Conservation (phyloP, 768 basidiomycete species). For the Tulasnella sp. region DNA sequence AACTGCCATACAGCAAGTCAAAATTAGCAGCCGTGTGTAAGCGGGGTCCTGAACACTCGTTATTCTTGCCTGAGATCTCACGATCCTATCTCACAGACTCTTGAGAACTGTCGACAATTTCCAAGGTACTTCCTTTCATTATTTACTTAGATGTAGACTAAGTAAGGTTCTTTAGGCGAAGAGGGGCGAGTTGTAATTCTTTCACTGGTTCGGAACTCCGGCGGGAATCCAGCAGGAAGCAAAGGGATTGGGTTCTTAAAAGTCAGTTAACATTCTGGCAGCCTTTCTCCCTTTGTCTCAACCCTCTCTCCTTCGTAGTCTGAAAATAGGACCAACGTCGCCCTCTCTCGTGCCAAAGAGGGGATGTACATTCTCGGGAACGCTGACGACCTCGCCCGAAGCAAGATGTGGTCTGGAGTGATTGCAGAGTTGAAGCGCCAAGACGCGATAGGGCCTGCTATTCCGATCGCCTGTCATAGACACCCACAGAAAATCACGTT, state of each 20-base stretch:
- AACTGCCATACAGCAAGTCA: slow-evolving; percentile 49
- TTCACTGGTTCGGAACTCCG: slow-evolving; percentile 72
- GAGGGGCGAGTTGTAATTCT: slow-evolving; percentile 65
- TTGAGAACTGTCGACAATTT: slow-evolving; percentile 78
- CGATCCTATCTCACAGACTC: slow-evolving; percentile 49
- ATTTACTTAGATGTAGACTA: neutral
- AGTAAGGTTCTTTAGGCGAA: slow-evolving; percentile 36
- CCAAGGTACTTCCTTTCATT: slow-evolving; percentile 46
- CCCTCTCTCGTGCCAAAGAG: slow-evolving; percentile 72
- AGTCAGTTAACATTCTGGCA: slow-evolving; percentile 46
- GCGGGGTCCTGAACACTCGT: slow-evolving; percentile 34
- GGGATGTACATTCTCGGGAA: slow-evolving; percentile 77
- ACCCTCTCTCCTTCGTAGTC: slow-evolving; percentile 54
- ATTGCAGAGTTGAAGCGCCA: slow-evolving; percentile 59
- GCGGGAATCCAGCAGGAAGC: slow-evolving; percentile 41
- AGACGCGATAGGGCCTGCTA: slow-evolving; percentile 54
- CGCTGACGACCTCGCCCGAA: slow-evolving; percentile 50
- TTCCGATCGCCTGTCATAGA: slow-evolving; percentile 62
- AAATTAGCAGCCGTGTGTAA: slow-evolving; percentile 57
- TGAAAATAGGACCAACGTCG: slow-evolving; percentile 63
- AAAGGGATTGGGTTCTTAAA: slow-evolving; percentile 71
- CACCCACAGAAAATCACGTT: slow-evolving; percentile 50
- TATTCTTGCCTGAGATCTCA: neutral
- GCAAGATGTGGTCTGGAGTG: slow-evolving; percentile 61
- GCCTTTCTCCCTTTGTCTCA: slow-evolving; percentile 50